Conservation (phyloP, 2,329 filamentous ascomycete species). For the Aspergillus ruber region DNA sequence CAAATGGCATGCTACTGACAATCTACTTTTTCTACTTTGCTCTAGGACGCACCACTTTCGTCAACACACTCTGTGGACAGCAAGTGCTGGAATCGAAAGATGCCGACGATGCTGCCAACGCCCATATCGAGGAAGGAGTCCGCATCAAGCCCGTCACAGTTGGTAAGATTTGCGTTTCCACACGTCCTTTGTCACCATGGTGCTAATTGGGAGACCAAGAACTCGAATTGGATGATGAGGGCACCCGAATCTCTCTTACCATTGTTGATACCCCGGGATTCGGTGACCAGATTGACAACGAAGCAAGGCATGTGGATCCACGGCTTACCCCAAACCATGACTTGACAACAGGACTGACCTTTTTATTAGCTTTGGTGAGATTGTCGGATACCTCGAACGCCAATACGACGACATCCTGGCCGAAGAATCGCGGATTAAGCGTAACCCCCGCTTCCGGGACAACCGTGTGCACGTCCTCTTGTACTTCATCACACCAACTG, state of each 20-base stretch:
- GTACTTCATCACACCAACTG: slow-evolving; percentile 98
- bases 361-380: slow-evolving; percentile 76
- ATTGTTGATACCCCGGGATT: slow-evolving; percentile 98
- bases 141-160: slow-evolving; percentile 98
- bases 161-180: slow-evolving; percentile 54
- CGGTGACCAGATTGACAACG: slow-evolving; percentile 98
- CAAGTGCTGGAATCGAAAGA: slow-evolving; percentile 87
- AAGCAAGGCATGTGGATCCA: slow-evolving; percentile 66
- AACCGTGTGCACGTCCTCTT: slow-evolving; percentile 97
- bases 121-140: slow-evolving; percentile 91
- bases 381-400: slow-evolving; percentile 95
- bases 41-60: slow-evolving; percentile 90
- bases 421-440: slow-evolving; percentile 99
- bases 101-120: slow-evolving; percentile 78
- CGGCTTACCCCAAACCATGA: not conserved
- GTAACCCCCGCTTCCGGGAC: slow-evolving; percentile 98
- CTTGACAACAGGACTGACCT: slow-evolving; percentile 17
- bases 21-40: slow-evolving; percentile 1
- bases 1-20: not conserved
- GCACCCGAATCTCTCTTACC: slow-evolving; percentile 93
- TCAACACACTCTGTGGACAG: slow-evolving; percentile 98
- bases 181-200: slow-evolving; percentile 8
- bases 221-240: slow-evolving; percentile 94
- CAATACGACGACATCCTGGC: slow-evolving; percentile 99
- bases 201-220: slow-evolving; percentile 49